These are phyloP conservation scores for Periconia digitata DNA, from an alignment of 2,329 filamentous ascomycete species.

Conservation along the genomic window DNA sequence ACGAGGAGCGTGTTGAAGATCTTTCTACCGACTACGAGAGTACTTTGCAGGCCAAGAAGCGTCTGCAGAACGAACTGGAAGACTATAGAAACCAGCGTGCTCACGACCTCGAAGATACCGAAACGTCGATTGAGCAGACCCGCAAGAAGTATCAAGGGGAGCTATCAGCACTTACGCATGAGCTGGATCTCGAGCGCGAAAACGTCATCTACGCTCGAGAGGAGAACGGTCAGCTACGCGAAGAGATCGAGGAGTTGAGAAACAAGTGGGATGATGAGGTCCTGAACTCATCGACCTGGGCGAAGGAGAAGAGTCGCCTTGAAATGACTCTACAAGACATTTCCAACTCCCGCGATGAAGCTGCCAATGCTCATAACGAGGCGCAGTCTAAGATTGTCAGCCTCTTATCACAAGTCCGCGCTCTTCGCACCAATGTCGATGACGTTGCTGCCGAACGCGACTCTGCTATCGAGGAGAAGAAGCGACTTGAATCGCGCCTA, in stretches of 20 bases:
- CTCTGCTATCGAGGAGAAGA: constrained; percentile 83
- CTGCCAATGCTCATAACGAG: constrained; percentile 89
- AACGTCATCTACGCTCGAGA: constrained; percentile 81
- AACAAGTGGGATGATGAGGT: constrained; percentile 99
- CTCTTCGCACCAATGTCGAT: constrained; percentile 79
- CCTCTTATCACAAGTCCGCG: constrained; percentile 84
- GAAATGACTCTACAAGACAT: constrained; percentile 89
- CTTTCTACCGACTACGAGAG: constrained; percentile 85
- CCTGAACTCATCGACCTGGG: constrained; percentile 96
- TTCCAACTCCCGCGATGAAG: constrained; percentile 88
- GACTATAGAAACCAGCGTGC: constrained; percentile 94
- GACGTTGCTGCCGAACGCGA: constrained; percentile 86
- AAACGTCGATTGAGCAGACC: constrained; percentile 93
- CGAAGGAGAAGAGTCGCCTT: constrained; percentile 92
- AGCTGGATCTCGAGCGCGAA: constrained; percentile 90
- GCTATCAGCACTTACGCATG: constrained; percentile 83
- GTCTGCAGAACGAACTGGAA: constrained; percentile 94
- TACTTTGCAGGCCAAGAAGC: constrained; percentile 85
- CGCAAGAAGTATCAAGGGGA: constrained; percentile 96
- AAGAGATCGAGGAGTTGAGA: constrained; percentile 91
- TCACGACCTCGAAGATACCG: constrained; percentile 96
- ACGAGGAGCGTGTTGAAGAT: constrained; percentile 90
- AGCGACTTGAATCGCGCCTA: constrained; percentile 79
- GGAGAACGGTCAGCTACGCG: constrained; percentile 85
- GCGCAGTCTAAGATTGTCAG: constrained; percentile 91